Percentiles rank a stretch among this genome's conserved stretches.
Evolutionary conservation across 306 rosid genomes (phyloP).

Genomic region (Vigna unguiculata): DNA sequence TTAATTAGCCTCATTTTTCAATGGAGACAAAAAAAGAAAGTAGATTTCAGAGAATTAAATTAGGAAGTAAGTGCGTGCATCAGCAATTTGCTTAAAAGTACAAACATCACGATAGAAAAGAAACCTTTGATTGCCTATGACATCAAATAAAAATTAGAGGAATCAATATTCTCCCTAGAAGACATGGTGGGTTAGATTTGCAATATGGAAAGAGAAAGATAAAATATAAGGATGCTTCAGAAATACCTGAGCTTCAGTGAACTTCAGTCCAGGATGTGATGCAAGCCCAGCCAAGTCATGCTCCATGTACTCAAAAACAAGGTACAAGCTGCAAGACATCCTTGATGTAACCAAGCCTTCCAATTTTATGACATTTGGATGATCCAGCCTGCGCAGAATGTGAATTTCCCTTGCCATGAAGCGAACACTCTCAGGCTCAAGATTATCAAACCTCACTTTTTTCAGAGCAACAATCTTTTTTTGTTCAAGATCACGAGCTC

Average conservation of each 20-base stretch:
- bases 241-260: slow-evolving; percentile 87
- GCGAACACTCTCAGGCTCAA: slow-evolving; percentile 96
- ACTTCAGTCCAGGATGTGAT: slow-evolving; percentile 89
- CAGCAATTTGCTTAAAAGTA: slow-evolving; percentile 16
- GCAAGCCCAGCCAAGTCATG: slow-evolving; percentile 96
- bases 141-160: neutral
- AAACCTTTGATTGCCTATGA: neutral
- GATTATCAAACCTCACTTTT: slow-evolving; percentile 95
- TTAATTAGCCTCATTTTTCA: slow-evolving; percentile 14
- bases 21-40: slow-evolving; percentile 5
- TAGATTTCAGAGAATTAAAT: slow-evolving; percentile 17
- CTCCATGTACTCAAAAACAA: slow-evolving; percentile 97
- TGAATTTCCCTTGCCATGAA: slow-evolving; percentile 98
- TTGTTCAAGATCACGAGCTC: slow-evolving; percentile 96
- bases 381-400: slow-evolving; percentile 91
- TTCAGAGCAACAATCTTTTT: slow-evolving; percentile 89
- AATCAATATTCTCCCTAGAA: slow-evolving; percentile 1
- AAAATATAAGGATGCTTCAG: slow-evolving; percentile 29
- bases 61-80: slow-evolving; percentile 14
- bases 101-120: slow-evolving; percentile 1
- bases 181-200: slow-evolving; percentile 10
- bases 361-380: slow-evolving; percentile 85
- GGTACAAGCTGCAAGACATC: slow-evolving; percentile 97
- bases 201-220: neutral
- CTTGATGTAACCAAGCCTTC: slow-evolving; percentile 95